These are phyloP conservation scores for Elymus sibiricus DNA, from an alignment of 176 grass and related monocot species.

Conservation along the genomic window DNA sequence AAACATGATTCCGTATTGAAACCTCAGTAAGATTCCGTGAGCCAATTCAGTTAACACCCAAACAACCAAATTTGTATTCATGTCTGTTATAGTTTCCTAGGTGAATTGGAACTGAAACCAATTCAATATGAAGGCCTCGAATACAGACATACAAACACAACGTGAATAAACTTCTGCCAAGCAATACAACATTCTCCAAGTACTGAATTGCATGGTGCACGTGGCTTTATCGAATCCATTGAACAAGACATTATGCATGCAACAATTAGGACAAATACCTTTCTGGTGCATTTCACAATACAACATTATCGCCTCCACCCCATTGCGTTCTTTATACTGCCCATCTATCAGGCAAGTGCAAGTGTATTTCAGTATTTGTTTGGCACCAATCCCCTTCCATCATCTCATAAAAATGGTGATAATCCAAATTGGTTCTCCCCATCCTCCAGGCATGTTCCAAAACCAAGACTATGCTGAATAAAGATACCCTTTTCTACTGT, in stretches of 20 bases:
- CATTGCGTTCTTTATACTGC: constrained; percentile 53
- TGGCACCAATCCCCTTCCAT: constrained; percentile 43
- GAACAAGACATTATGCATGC: constrained; percentile 43
- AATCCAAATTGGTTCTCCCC: constrained; percentile 41
- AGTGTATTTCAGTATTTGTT: constrained; percentile 43
- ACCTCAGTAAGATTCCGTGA: no score
- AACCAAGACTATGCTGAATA: constrained; percentile 49
- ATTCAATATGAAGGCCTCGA: no score
- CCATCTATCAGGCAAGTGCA: constrained; percentile 70
- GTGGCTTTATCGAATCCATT: constrained; percentile 43
- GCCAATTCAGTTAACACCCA: no score
- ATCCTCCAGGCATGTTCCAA: constrained; percentile 56
- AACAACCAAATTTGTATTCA: no score
- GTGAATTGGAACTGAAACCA: no score
- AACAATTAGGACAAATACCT: constrained; percentile 42
- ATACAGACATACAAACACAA: no score
- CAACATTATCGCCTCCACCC: constrained; percentile 43
- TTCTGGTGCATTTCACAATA: constrained; percentile 55
- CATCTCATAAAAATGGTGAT: constrained; percentile 55
- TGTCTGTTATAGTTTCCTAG: no score
- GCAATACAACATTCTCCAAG: constrained; percentile 28
- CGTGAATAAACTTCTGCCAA: background rate
- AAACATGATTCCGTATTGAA: no score
- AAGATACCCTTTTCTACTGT: constrained; percentile 49
- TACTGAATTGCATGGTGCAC: constrained; percentile 18